Evolutionary conservation across 768 basidiomycete species (phyloP), one percentile per base, ranked within the genome.

Genomic region (Boletellus emodensis): DNA sequence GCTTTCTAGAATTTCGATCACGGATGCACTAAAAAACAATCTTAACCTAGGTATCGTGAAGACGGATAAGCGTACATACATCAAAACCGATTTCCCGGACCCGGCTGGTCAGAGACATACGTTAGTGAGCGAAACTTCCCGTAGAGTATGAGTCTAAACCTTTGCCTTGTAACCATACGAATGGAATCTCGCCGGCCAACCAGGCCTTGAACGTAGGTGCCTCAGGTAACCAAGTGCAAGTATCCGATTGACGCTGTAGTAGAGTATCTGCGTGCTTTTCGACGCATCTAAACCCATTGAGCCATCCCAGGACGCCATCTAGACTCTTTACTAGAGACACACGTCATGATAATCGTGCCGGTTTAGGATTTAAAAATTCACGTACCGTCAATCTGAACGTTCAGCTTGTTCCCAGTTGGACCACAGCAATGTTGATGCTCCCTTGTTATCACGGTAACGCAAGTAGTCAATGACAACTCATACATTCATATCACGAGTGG

Each of bases 151-250:
- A 35, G 20, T 17, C 15, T 26, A 13, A 20, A 49, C 48, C 34
- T 49, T 44, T 49, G 13, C 48, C 48, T 3, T 44, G 24, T 26
- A 49, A 40, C 48, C 40, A 49, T n/a, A 49, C 6, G n/a, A 38
- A 41, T 7, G 41, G 14, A 13, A 3, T 13, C 14, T 44, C 35
- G 12, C 41, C 35, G 10, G 24, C 20, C 17, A 40, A 26, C 48
- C 48, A 49, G 11, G 17, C 11, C 13, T 28, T 42, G 26, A 37
- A 49, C 5, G 10, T 15, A 13, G 22, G 17, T 14, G 40, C 38
- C 4, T 30, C 48, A 4, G 3, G 26, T 28, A 49, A 26, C 48
- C 48, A 49, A 12, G 24, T 33, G 24, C 48, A 49, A 3, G 48
- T 44, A 15, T 38, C 12, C 3, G 40, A 6, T 38, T 49, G 48